Evolutionary conservation across 768 basidiomycete genomes (phyloP).

Genomic region (Leccinum variicolor): DNA sequence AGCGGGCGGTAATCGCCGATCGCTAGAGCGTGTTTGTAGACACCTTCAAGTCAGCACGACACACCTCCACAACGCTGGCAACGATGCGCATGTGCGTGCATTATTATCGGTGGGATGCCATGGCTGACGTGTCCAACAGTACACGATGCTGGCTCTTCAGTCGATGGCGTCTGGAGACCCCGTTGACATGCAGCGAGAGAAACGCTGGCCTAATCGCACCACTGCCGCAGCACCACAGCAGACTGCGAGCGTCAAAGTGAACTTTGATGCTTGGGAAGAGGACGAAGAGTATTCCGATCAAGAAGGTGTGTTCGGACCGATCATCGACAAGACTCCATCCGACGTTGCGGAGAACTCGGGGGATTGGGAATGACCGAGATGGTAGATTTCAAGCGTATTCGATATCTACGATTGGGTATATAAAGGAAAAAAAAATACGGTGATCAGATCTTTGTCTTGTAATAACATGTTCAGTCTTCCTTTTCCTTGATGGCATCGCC

Average conservation of each 20-base stretch:
- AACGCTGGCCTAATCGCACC: constrained; percentile 75
- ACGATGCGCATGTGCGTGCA: constrained; percentile 71
- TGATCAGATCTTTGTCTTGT: not conserved
- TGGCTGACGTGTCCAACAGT: constrained; percentile 41
- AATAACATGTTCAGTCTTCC: constrained; percentile 25
- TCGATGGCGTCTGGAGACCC: constrained; percentile 73
- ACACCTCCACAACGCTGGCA: constrained; percentile 80
- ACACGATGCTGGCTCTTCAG: constrained; percentile 61
- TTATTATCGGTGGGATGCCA: not conserved
- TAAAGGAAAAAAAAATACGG: not conserved
- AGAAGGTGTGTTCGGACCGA: constrained; percentile 36
- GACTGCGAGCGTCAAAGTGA: constrained; percentile 43
- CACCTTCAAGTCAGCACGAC: constrained; percentile 56
- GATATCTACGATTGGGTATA: constrained; percentile 8
- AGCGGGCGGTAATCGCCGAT: constrained; percentile 45
- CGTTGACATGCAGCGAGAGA: constrained; percentile 71
- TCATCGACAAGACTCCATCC: constrained; percentile 13
- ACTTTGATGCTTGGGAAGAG: constrained; percentile 59
- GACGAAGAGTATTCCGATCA: constrained; percentile 46
- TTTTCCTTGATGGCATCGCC: constrained; percentile 27
- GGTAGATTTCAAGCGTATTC: not conserved
- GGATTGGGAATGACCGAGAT: not conserved
- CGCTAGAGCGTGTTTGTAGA: constrained; percentile 59
- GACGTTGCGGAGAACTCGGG: constrained; percentile 2
- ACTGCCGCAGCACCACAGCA: constrained; percentile 19